Evolutionary conservation across 2,329 filamentous ascomycete genomes (phyloP), one percentile per base, ranked within the genome.

Genomic region (Aspergillus vadensis): DNA sequence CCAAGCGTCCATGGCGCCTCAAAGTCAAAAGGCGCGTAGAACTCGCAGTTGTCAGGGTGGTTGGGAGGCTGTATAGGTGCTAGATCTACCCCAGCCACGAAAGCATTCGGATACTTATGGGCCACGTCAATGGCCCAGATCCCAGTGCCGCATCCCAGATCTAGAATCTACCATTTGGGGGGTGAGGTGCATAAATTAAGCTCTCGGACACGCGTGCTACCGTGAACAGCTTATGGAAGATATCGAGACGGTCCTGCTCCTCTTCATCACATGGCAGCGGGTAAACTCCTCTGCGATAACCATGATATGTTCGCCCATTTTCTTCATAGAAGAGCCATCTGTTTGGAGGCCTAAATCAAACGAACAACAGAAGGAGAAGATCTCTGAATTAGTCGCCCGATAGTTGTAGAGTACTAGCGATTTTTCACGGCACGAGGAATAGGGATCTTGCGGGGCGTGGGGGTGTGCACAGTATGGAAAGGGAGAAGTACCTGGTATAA

Each of bases 91-190:
- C 86, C 87, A 23, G 83, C 72, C 53, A 89, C 85, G 73, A 86
- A 83, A 55, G 86, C 82, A 19, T 83, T 70, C 12, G 80, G 80
- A 70, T 85, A 88, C 72, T 81, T 81, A 85, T 90, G 88, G 64
- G 90, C 90, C 78, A 97, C 89, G 67, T 94, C 90, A 68, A 96
- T 91, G 43, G 90, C 86, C 94, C 94, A 98, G 63, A 96, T 94
- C 41, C 92, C 92, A 1, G 92, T 96, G 19, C 93, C 94, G 64
- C 90, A 93, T 44, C 92, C 94, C 57, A 97, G 70, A 68, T 87
- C 86, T 58, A 88, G 78, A 88, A 83, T 62, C 83, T 81, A 59
- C 79, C 77, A 58, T 76, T 76, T 4, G 69, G 71, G 1, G 72
- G 72, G 65, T 74, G 72, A 3, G 78, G 78, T 52, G 77, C 75